Conservation (phyloP, 345 rosid species). For the Lepidium didymum region DNA sequence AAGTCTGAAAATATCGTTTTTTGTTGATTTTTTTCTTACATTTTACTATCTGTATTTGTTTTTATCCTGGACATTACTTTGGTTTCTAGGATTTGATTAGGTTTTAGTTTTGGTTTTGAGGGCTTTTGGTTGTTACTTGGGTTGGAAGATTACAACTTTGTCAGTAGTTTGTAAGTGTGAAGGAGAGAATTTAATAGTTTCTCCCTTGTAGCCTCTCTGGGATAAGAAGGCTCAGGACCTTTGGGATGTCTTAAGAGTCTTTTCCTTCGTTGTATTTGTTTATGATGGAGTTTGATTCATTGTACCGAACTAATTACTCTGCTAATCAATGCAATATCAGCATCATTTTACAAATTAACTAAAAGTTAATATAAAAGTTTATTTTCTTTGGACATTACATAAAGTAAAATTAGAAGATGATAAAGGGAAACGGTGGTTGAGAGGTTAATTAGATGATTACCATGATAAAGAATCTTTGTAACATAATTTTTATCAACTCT, state of each 20-base stretch:
- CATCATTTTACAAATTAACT: neutral
- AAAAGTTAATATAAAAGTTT: neutral
- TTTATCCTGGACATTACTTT: neutral
- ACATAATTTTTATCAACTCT: too few species aligned
- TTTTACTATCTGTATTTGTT: constrained; percentile 1
- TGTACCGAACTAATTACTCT: constrained; percentile 7
- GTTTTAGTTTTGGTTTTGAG: constrained; percentile 3
- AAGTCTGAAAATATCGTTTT: constrained; percentile 28
- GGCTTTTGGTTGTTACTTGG: neutral
- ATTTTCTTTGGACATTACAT: neutral
- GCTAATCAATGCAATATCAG: constrained; percentile 2
- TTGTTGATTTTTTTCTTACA: constrained; percentile 27
- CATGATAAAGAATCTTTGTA: too few species aligned
- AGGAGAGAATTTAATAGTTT: constrained; percentile 2
- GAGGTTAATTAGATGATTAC: too few species aligned
- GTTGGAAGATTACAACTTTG: constrained; percentile 2
- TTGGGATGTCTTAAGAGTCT: constrained; percentile 3
- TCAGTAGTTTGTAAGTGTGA: constrained; percentile 17
- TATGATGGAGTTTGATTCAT: constrained; percentile 7
- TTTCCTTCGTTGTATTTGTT: neutral
- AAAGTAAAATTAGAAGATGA: neutral
- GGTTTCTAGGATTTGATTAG: constrained; percentile 15
- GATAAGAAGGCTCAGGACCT: neutral
- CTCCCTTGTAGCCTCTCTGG: neutral
- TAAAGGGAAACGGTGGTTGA: neutral